Evolutionary conservation across 257 asterid genomes (phyloP).

Genomic region (Plectranthus barbatus): DNA sequence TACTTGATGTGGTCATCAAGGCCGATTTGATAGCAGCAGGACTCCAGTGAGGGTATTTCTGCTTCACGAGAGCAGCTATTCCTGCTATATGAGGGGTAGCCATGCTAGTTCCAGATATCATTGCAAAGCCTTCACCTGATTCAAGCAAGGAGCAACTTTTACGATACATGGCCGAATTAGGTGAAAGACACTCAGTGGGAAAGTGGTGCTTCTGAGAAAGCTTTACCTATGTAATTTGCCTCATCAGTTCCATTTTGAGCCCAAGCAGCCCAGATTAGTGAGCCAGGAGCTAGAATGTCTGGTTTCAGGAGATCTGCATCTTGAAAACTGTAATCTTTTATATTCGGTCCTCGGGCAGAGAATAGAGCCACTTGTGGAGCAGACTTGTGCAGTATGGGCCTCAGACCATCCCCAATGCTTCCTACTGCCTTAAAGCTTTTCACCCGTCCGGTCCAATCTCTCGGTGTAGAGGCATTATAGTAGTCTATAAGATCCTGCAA

Average conservation of each 20-base stretch:
- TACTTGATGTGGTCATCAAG: conserved; percentile 72
- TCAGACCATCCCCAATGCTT: conserved; percentile 75
- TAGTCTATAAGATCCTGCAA: conserved; percentile 83
- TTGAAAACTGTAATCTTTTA: conserved; percentile 85
- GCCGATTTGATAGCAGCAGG: conserved; percentile 88
- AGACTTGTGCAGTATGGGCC: conserved; percentile 78
- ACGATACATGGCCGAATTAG: not conserved
- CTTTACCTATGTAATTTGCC: conserved; percentile 69
- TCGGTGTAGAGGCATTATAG: conserved; percentile 70
- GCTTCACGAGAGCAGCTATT: conserved; percentile 84
- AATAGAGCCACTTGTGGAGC: conserved; percentile 98
- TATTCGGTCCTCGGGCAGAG: conserved; percentile 96
- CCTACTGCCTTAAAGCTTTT: conserved; percentile 84
- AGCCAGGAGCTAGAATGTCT: conserved; percentile 96
- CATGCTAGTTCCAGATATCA: conserved; percentile 94
- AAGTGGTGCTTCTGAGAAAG: not conserved
- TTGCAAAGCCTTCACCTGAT: conserved; percentile 82
- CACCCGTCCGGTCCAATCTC: conserved; percentile 96
- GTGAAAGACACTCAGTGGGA: not conserved
- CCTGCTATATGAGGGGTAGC: conserved; percentile 92
- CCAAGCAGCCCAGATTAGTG: conserved; percentile 99
- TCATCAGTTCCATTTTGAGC: conserved; percentile 94
- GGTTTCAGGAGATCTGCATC: conserved; percentile 97
- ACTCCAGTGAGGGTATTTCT: conserved; percentile 82
- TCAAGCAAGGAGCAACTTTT: conserved; percentile 9